Evolutionary conservation across 768 basidiomycete genomes (phyloP).

Genomic region (Cystofilobasidium macerans): DNA sequence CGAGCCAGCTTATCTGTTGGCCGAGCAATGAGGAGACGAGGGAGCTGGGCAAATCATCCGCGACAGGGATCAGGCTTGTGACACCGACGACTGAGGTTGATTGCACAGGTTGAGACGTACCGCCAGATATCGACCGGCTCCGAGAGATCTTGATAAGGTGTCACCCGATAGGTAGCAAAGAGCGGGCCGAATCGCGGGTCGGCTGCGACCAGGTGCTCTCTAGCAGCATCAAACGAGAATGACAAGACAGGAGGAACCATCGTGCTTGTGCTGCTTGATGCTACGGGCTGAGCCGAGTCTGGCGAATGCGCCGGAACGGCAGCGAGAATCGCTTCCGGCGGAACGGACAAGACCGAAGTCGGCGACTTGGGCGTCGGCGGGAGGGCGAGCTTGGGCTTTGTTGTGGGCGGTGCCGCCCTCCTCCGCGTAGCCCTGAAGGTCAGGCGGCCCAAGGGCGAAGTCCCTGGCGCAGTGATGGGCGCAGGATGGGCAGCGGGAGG

Average conservation of each 20-base stretch:
- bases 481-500: not conserved
- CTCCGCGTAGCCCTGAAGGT: not conserved
- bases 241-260: conserved; percentile 59
- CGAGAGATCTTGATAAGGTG: conserved; percentile 62
- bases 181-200: conserved; percentile 63
- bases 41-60: conserved; percentile 42
- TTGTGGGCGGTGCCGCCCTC: not conserved
- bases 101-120: conserved; percentile 39
- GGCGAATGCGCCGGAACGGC: not conserved
- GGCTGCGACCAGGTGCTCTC: conserved; percentile 52
- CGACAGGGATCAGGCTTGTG: not conserved
- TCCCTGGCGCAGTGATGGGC: not conserved
- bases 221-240: conserved; percentile 69
- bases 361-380: not conserved
- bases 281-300: not conserved
- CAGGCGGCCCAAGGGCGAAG: not conserved
- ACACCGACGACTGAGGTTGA: no score
- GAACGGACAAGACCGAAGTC: not conserved
- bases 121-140: conserved; percentile 73
- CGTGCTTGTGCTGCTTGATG: not conserved
- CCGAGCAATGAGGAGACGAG: conserved; percentile 60
- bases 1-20: conserved; percentile 77
- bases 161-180: conserved; percentile 57
- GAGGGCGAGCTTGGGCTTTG: not conserved
- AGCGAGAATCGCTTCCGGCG: not conserved